These are phyloP conservation scores for Fusarium protoensiforme DNA, from an alignment of 2,329 filamentous ascomycete species.

Conservation along the genomic window DNA sequence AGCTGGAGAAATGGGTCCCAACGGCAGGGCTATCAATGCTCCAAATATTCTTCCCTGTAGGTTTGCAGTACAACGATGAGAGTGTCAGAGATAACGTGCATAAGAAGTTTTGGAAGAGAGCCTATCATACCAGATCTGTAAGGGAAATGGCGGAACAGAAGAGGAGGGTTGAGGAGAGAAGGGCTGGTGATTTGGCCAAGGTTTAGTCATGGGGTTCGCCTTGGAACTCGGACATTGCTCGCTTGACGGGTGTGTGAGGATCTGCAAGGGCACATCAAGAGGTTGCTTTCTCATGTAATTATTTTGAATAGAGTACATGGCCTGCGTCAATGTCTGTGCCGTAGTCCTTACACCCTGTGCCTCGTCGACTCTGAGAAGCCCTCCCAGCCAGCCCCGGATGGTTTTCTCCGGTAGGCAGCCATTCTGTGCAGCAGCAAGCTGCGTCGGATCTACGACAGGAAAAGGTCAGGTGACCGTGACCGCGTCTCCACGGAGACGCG, in stretches of 20 bases:
- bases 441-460: neutral
- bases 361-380: neutral
- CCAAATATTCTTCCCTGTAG: too few species aligned
- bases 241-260: neutral
- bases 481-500: neutral
- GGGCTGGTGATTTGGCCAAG: too few species aligned
- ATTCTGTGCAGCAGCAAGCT: neutral
- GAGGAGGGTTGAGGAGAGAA: too few species aligned
- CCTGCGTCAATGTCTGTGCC: too few species aligned
- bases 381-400: neutral
- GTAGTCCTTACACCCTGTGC: neutral
- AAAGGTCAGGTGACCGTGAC: neutral
- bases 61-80: too few species aligned
- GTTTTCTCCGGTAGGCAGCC: neutral
- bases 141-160: too few species aligned
- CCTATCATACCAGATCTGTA: too few species aligned
- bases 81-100: too few species aligned
- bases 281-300: rapidly evolving
- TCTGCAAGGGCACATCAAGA: neutral
- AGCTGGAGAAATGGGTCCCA: too few species aligned
- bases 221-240: neutral
- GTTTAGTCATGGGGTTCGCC: too few species aligned
- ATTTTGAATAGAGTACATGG: neutral
- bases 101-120: too few species aligned
- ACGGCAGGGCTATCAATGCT: too few species aligned